Conservation (phyloP, 371 early-diverging fungal species). For the Actinomucor elegans region DNA sequence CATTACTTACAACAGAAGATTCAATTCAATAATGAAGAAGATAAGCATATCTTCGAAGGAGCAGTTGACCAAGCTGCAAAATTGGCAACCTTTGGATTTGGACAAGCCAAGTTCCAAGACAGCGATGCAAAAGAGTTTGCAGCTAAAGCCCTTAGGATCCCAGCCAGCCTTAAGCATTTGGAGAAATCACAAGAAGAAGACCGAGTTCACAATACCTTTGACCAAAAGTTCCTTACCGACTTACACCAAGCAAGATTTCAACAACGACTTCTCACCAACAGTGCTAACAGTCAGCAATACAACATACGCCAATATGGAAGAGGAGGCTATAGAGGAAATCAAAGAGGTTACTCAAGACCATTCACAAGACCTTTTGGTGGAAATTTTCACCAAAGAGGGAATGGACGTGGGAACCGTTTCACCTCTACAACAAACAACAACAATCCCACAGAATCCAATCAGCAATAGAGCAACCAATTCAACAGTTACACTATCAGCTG, state of each 20-base stretch:
- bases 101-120: conserved; percentile 2
- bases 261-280: neutral
- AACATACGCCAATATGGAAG: too few relatives aligned
- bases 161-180: conserved; percentile 1
- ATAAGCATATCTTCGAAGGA: neutral
- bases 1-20: neutral
- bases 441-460: too few relatives aligned
- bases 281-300: too few relatives aligned
- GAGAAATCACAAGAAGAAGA: neutral
- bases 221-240: neutral
- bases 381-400: too few relatives aligned
- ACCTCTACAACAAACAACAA: neutral
- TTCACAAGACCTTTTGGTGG: too few relatives aligned
- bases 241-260: neutral
- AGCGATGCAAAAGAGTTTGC: conserved; percentile 2
- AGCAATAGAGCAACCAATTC: neutral
- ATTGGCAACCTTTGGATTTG: conserved; percentile 11
- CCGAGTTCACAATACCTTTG: neutral
- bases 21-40: neutral
- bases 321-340: too few relatives aligned
- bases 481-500: too few relatives aligned
- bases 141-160: conserved; percentile 2
- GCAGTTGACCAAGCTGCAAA: neutral
- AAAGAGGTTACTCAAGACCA: too few relatives aligned
- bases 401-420: too few relatives aligned